A percentile compares a stretch with the other conserved stretches of the same genome.
These are phyloP conservation scores for Candida stauntonica DNA, from an alignment of 805 yeast species.

Conservation along the genomic window DNA sequence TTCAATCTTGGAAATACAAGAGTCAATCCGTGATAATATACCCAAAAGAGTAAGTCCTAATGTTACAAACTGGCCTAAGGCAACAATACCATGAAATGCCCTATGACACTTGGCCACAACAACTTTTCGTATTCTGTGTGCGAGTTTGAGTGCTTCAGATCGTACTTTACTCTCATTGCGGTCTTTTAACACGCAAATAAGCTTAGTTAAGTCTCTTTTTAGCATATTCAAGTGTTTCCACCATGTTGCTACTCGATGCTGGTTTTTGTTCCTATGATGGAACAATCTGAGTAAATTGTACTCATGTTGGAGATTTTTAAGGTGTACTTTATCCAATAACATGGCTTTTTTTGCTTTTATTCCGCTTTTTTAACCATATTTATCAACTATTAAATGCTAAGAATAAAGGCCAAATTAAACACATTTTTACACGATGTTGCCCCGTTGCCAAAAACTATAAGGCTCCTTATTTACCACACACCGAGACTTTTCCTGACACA, in stretches of 20 bases:
- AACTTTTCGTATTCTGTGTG: conserved; percentile 20
- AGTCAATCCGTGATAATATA: conserved; percentile 41
- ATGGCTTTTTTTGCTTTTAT: neutral
- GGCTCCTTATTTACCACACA: no score
- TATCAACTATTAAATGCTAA: no score
- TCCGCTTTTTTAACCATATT: neutral
- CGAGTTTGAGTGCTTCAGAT: no score
- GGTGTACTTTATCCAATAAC: neutral
- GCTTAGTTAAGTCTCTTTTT: conserved; percentile 48
- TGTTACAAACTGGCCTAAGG: conserved; percentile 72
- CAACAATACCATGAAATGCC: conserved; percentile 61
- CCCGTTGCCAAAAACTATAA: no score
- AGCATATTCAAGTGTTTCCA: conserved; percentile 66
- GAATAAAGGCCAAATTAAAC: no score
- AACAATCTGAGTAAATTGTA: conserved; percentile 54
- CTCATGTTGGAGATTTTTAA: conserved; percentile 39
- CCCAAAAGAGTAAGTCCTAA: conserved; percentile 71
- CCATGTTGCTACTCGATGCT: conserved; percentile 71
- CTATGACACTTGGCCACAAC: conserved; percentile 47
- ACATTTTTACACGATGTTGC: no score
- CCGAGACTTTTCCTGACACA: no score
- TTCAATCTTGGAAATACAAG: conserved; percentile 13
- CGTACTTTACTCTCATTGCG: conserved; percentile 13
- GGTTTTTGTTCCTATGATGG: conserved; percentile 71
- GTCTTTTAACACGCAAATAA: conserved; percentile 28